Conservation (phyloP, 2,329 filamentous ascomycete genomes). For the Coleophoma cylindrospora region DNA sequence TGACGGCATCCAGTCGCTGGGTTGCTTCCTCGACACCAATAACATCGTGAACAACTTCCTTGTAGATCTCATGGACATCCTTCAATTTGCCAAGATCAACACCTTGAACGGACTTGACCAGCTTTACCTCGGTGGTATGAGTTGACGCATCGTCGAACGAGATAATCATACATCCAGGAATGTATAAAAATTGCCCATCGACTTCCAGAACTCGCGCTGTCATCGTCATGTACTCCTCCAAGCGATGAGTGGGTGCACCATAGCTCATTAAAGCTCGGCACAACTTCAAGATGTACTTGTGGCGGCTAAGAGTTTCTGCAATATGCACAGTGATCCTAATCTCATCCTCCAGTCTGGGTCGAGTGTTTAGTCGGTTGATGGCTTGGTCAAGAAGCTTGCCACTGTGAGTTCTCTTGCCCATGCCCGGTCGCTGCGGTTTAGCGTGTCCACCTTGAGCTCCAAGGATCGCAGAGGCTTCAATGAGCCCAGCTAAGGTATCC, state of each 20-base stretch:
- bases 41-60: slow-evolving; percentile 75
- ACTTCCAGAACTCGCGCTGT: slow-evolving; percentile 84
- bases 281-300: slow-evolving; percentile 78
- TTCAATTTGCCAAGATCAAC: slow-evolving; percentile 70
- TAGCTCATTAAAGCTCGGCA: slow-evolving; percentile 86
- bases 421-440: slow-evolving; percentile 24
- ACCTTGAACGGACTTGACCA: slow-evolving; percentile 63
- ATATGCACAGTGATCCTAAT: slow-evolving; percentile 52
- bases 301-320: slow-evolving; percentile 67
- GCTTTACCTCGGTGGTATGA: slow-evolving; percentile 75
- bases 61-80: slow-evolving; percentile 74
- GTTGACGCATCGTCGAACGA: slow-evolving; percentile 75
- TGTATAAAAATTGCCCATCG: slow-evolving; percentile 83
- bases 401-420: slow-evolving; percentile 20
- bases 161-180: slow-evolving; percentile 91
- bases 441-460: slow-evolving; percentile 41
- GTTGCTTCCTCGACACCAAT: slow-evolving; percentile 68
- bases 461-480: slow-evolving; percentile 49
- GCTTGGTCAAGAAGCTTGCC: slow-evolving; percentile 16
- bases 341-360: slow-evolving; percentile 27
- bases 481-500: slow-evolving; percentile 42
- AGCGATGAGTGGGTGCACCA: slow-evolving; percentile 82
- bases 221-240: slow-evolving; percentile 91
- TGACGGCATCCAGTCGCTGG: slow-evolving; percentile 51
- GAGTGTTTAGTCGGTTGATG: slow-evolving; percentile 12